These are phyloP conservation scores for Camelina hispida DNA, from an alignment of 345 rosid genomes.

Conservation along the genomic window DNA sequence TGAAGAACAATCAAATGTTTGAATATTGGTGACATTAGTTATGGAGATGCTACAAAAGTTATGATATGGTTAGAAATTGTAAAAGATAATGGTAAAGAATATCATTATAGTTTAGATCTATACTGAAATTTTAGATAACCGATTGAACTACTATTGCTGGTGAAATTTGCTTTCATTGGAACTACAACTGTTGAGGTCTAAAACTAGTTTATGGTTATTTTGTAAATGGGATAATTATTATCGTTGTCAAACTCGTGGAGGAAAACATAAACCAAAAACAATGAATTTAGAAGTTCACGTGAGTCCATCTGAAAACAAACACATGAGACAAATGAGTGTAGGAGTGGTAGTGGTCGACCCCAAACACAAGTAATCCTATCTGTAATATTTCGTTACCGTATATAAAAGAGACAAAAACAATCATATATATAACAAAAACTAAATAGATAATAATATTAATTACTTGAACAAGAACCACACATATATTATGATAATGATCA, in stretches of 20 bases:
- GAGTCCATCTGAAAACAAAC: slow-evolving; percentile 30
- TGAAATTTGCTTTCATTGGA: not conserved
- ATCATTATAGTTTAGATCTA: not conserved
- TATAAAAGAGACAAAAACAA: slow-evolving; percentile 5
- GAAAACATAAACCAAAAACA: slow-evolving; percentile 2
- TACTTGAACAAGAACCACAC: slow-evolving; percentile 14
- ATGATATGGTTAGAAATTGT: not conserved
- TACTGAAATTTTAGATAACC: not conserved
- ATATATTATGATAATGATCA: slow-evolving; percentile 26
- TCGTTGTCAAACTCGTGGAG: not conserved
- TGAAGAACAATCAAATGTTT: not conserved
- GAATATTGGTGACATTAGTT: not conserved
- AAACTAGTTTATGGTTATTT: not conserved
- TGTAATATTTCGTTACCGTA: slow-evolving; percentile 9
- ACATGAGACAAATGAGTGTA: slow-evolving; percentile 35
- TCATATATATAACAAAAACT: not conserved
- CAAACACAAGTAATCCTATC: slow-evolving; percentile 22
- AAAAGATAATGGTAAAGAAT: not conserved
- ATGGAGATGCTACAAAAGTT: not conserved
- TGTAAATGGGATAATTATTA: not conserved
- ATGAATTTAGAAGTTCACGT: slow-evolving; percentile 33
- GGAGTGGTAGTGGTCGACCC: slow-evolving; percentile 31
- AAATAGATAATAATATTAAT: not conserved
- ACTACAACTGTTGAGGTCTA: not conserved
- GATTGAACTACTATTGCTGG: not conserved